Base-by-base conservation (phyloP, 73 alveolate species). In the Blepharisma japonicum region DNA sequence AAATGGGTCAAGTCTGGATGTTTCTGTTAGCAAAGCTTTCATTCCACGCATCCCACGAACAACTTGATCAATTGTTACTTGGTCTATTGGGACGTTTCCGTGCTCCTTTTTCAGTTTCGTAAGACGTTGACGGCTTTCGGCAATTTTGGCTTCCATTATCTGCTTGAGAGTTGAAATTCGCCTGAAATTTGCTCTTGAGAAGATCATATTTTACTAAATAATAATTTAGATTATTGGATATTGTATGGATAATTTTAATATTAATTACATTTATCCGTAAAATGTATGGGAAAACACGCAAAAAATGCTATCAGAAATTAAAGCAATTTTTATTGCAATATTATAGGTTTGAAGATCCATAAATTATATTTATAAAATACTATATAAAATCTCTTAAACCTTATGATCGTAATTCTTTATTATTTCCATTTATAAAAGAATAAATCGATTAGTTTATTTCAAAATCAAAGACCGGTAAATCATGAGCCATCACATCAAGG, bases 11-110 rank as follows among this genome's bases (percentile, higher is more conserved):
- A 92, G 84, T 66, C 90, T 86, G 18, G 97, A 92, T 49, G 96
- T 91, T 68, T 94, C 97, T 54, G 86, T 83, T 70, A 92, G 46
- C 55, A 94, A 71, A 45, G 95, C 98, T 47, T 88, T 78, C 88
- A 94, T 84, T 25, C 96, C 95, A 84, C 97, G 80, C 98, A 94
- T 94, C 20, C 99, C 98, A 14, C 97, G 96, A 8, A 92, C 70
- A 55, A 89, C 92, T 71, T 93, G 82, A 61, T 83, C 94, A 18
- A 92, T 94, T 47, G 95, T 87, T 70, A 87, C 72, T 46, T 90
- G 81, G 46, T 85, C 92, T 9, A 89, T 14, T 20, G 80, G 80
- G 55, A 2, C 27, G 38, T 68, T 53, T 18, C 86, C 89, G 71
- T 86, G 70, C 4, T 80, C 88, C 45, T 81, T 89, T 53, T 79